Base-by-base conservation (phyloP, 2,329 filamentous ascomycete species). In the Neofusicoccum cordaticola region DNA sequence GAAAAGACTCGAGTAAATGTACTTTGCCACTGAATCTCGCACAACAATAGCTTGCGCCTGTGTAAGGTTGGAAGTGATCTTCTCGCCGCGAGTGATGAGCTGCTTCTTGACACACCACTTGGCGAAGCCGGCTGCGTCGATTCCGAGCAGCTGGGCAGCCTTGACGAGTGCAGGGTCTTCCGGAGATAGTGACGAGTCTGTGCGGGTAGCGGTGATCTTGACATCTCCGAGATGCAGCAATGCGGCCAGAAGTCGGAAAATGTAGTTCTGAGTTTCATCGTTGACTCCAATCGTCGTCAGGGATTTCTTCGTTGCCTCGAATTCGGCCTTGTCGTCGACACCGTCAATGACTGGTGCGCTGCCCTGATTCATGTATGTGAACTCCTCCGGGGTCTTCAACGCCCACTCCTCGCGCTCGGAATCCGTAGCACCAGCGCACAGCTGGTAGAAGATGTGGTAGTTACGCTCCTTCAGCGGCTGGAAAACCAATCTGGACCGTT, bases 81-180 rank as follows among this genome's bases (percentile, higher is more conserved):
- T 98, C 78, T 99, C 95, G 53, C 93, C 95, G 74, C 95, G 88
- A 13, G 95, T 99, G 68, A 97, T 88, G 66, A 99, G 86, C 79
- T 99, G 95, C 81, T 99, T 99, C 86, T 99, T 99, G 67, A 98
- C 92, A 61, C 93, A 97, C 95, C 95, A 99, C 78, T 94, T 97
- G 58, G 95, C 90, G 74, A 99, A 98, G 70, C 93, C 91, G 35
- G 85, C 81, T 1, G 88, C 85, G 75, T 97, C 88, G 66, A 99
- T 96, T 22, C 95, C 95, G 41, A 99, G 86, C 66, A 98, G 90
- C 12, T 85, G 82, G 74, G 92, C 93, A 64, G 95, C 94, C 72
- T 88, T 89, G 63, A 90, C 85, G 62, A 99, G 81, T 15, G 93
- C 88, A 3, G 93, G 91, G 74, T 99, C 95, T 0, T 87, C 87